Base-by-base conservation (phyloP, 2,329 filamentous ascomycete species). In the Botrytis porri region DNA sequence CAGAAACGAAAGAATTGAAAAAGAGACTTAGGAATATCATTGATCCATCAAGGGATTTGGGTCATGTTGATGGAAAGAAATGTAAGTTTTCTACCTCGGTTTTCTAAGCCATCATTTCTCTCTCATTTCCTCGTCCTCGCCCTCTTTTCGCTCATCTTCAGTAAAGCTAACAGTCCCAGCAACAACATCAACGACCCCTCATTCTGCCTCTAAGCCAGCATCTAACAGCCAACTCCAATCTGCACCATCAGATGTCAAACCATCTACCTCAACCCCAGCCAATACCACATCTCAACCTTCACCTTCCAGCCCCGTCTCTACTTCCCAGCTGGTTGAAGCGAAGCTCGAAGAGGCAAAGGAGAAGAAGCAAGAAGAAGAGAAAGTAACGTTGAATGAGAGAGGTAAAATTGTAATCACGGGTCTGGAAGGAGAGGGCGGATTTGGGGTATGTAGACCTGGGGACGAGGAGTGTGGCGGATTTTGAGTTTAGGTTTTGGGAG, bases 41-140 rank as follows among this genome's bases (percentile, higher is more conserved):
- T 77, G 91, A 96, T 79, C 95, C 95, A 0, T 85, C 84, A 1
- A 87, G 92, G 75, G 88, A 95, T 79, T 84, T 98, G 70, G 95
- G 95, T 0, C 95, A 98, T 83, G 91, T 94, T 37, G 92, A 95
- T 81, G 85, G 88, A 71, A 82, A 79, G 48, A 77, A 77, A 70
- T 62, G 73, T 73, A 71, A 25, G 22, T 62, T 32, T 32, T 57
- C 35, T 29, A n/a, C 29, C 41, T n/a, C 43, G 9, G 14, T 18
- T 57, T 29, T 2, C 14, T 9, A 29, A n/a, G 48, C 5, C 8
- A 29, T 22, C 62, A 16, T 60, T 32, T 65, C 14, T 32, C 25
- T 41, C 25, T 22, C 18, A 29, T 45, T 64, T 37, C 12, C 1
- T 35, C 29, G 20, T 37, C 7, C 7, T 57, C 22, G 14, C 45